Evolutionary conservation across 345 rosid species (phyloP), one percentile per base, ranked within the genome.

Genomic region (Brassica juncea): DNA sequence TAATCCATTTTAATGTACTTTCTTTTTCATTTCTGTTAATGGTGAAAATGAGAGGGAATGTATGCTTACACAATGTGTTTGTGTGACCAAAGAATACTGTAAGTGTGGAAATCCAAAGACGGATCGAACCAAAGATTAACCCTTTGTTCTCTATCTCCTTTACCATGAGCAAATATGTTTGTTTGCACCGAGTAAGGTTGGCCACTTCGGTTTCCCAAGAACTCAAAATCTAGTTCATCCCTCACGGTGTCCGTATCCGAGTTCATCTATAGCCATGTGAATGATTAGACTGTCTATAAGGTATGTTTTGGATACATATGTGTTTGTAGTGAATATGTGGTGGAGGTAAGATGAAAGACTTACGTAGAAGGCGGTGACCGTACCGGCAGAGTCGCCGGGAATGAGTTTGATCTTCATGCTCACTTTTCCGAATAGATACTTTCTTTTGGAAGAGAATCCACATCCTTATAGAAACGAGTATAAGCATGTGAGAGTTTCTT

Each of bases 381-480:
- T 92, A 81, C 98, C 99, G 11, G 99, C 99, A n/a, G 98, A 94
- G 85, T 94, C 99, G 2, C 99, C 97, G 0, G 94, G 87, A 66
- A 94, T 6, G 70, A 94, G 99, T 87, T 92, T 94, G 86, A 94
- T 90, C 88, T 86, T 91, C 92, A 94, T 88, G 89, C 97, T 90
- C 4, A 94, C 94, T 62, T 87, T 86, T 58, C 99, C 97, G 39
- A 88, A 94, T 84, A 92, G 60, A 81, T 92, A 94, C 64, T 83
- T 64, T 28, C 84, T 76, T 86, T 90, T 87, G 67, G 99, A 94
- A 76, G 97, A 87, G 84, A 94, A 94, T 70, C 99, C 99, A 81
- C 94, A 87, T 72, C 99, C 99, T 91, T 79, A 30, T 60, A 71
- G 49, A 42, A 19, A 59, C 61, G 32, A 23, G 60, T 60, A 15